phyloP scores from a whole-genome alignment of 345 rosid species.

The Punica granatum region DNA sequence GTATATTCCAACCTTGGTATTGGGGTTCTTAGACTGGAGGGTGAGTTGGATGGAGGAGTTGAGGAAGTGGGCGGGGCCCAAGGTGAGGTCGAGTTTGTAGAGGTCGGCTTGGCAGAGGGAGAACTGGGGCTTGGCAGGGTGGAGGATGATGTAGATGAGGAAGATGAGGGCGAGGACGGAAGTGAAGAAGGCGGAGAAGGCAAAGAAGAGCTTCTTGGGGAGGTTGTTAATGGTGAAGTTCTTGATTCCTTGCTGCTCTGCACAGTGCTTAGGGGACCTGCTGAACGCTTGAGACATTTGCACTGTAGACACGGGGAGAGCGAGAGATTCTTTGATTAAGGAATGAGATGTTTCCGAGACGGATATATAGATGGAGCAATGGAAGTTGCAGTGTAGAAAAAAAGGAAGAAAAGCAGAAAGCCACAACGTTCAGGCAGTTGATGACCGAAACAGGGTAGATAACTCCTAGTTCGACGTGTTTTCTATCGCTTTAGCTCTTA shows the following conservation, averaged over 20 bases:
- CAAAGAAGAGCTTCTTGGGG: conserved; percentile 52
- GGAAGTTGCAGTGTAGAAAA: conserved; percentile 4
- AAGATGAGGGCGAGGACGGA: conserved; percentile 42
- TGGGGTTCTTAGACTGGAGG: conserved; percentile 53
- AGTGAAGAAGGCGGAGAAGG: conserved; percentile 40
- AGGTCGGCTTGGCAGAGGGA: conserved; percentile 54
- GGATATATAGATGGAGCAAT: conserved; percentile 17
- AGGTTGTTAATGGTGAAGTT: conserved; percentile 24
- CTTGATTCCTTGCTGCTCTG: conserved; percentile 26
- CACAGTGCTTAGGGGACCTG: conserved; percentile 78
- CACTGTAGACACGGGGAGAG: conserved; percentile 11
- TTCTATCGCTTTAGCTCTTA: no score
- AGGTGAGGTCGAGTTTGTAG: conserved; percentile 51
- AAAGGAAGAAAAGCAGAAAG: background rate
- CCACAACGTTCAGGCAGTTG: background rate
- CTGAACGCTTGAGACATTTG: conserved; percentile 61
- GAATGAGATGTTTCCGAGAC: conserved; percentile 18
- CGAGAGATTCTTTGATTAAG: conserved; percentile 7
- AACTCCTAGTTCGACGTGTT: no score
- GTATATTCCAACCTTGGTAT: conserved; percentile 69
- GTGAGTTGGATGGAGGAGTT: conserved; percentile 77
- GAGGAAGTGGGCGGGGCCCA: conserved; percentile 51
- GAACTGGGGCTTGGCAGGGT: conserved; percentile 67
- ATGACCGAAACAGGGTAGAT: no score
- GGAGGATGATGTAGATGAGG: conserved; percentile 63